Conservation (phyloP, 257 asterid species). For the Echium plantagineum region DNA sequence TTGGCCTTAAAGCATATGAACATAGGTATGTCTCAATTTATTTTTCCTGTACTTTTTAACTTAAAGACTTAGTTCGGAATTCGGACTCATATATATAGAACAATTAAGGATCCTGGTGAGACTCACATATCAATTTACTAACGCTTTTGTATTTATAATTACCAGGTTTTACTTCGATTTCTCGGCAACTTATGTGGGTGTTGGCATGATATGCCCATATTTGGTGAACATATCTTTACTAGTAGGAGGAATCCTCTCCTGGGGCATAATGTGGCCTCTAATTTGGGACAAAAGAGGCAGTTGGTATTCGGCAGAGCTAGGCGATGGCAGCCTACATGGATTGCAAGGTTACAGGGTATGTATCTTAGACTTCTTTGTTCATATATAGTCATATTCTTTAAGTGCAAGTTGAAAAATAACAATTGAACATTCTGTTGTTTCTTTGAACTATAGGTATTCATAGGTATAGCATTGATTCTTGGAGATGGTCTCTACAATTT, state of each 20-base stretch:
- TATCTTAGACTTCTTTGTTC: not conserved
- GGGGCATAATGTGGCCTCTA: slow-evolving; percentile 99
- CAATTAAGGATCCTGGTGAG: no score
- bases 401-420: not conserved
- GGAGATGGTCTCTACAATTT: slow-evolving; percentile 94
- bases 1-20: slow-evolving; percentile 75
- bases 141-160: not conserved
- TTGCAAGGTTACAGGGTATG: slow-evolving; percentile 86
- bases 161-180: slow-evolving; percentile 86
- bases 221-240: slow-evolving; percentile 79
- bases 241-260: slow-evolving; percentile 75
- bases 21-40: slow-evolving; percentile 29
- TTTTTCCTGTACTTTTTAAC: not conserved
- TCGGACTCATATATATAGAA: no score
- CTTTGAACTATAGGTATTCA: slow-evolving; percentile 54
- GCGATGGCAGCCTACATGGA: slow-evolving; percentile 52
- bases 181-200: slow-evolving; percentile 93
- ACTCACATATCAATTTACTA: not conserved
- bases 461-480: slow-evolving; percentile 87
- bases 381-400: not conserved
- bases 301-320: slow-evolving; percentile 52
- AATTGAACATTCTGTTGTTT: slow-evolving; percentile 2
- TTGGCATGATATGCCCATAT: slow-evolving; percentile 94
- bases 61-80: no score
- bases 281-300: slow-evolving; percentile 47